Base-by-base conservation (phyloP, 1,284 basidiomycete species). In the Phylloporus sp. region DNA sequence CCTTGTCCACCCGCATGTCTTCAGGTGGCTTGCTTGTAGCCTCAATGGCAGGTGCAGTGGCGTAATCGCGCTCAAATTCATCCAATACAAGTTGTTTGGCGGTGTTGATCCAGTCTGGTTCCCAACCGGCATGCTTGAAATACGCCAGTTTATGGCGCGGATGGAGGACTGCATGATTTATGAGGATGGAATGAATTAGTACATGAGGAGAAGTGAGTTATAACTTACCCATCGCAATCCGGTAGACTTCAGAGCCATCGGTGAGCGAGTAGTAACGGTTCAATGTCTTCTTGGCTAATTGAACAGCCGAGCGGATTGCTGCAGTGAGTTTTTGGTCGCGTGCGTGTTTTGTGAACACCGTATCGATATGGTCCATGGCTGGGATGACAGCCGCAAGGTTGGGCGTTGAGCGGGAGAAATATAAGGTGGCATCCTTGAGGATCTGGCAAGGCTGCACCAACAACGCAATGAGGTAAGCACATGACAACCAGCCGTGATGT, bases 331-430 rank as follows among this genome's bases (percentile, higher is more conserved):
- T 45, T 27, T 20, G 17, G 29, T 60, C 41, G 7, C 12, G n/a
- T 2, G 15, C 8, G 8, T 27, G 17, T 11, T 45, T 14, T 3
- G 39, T 60, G 14, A 45, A 47, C 11, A 19, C 25, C 5, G 12
- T 17, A 62, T 53, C 32, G 32, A 32, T 32, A 23, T 53, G 35
- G n/a, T 74, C 73, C 69, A 75, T 76, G 5, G 73, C 70, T 2
- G 68, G 66, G 47, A 71, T 70, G 29, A 68, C 52, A 1, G 43
- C 39, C 3, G 62, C 60, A 6, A 71, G 56, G 14, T 62, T 68
- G 25, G 69, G 65, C 8, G 32, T 63, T 5, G 6, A 12, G 6
- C 25, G 5, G 11, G 53, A 70, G 25, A 71, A 70, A 14, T n/a
- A 70, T 0, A 64, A 20, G 10, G 35, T 62, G 4, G 49, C 37